Evolutionary conservation across 306 rosid genomes (phyloP).

Genomic region (Luffa aegyptiaca): DNA sequence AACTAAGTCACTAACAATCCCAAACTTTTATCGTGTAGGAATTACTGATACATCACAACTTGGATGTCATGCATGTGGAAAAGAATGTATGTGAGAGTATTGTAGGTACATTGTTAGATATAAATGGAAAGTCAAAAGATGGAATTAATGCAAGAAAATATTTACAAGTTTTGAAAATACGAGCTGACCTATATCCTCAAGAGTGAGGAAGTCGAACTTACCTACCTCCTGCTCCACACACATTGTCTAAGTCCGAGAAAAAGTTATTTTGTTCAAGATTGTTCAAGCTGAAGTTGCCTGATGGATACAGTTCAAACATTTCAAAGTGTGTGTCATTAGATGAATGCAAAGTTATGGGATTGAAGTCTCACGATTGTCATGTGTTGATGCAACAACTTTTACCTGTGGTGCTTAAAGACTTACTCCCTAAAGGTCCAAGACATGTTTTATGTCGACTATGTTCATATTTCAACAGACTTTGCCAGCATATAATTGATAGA

Average conservation of each 20-base stretch:
- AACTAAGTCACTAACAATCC: background rate
- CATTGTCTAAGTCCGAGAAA: background rate
- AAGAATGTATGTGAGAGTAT: background rate
- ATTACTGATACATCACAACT: background rate
- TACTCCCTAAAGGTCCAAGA: background rate
- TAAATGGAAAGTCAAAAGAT: background rate
- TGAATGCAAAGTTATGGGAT: background rate
- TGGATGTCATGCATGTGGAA: background rate
- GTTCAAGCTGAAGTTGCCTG: no score
- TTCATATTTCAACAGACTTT: background rate
- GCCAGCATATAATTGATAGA: background rate
- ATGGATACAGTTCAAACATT: background rate
- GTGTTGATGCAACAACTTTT: background rate
- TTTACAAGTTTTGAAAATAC: background rate
- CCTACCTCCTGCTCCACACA: background rate
- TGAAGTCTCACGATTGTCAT: background rate
- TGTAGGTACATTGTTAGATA: background rate
- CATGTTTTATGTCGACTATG: background rate
- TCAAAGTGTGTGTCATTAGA: background rate
- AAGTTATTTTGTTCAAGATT: background rate
- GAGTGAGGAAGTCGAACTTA: background rate
- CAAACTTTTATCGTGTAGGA: background rate
- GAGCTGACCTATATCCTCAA: background rate
- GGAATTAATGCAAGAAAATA: background rate
- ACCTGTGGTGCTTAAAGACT: background rate